A percentile compares a stretch with the other conserved stretches of the same genome.
These are phyloP conservation scores for Lachnellula suecica DNA, from an alignment of 2,329 filamentous ascomycete species.

Conservation along the genomic window DNA sequence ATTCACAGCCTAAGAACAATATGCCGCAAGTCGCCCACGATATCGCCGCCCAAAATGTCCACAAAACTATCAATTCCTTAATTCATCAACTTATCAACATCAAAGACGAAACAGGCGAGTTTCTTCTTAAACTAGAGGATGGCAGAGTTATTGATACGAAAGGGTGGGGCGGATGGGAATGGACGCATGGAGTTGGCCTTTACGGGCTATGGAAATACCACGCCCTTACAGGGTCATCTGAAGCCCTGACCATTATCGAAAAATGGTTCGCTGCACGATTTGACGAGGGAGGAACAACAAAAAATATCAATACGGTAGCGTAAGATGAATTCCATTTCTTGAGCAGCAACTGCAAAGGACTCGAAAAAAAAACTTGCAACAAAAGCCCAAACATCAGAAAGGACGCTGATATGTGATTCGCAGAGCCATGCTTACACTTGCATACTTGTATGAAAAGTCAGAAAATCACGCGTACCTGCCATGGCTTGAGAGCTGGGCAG, in stretches of 20 bases:
- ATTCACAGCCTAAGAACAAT: too few species aligned
- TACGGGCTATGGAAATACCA: constrained; percentile 85
- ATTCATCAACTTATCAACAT: constrained; percentile 63
- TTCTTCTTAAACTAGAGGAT: constrained; percentile 68
- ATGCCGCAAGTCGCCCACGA: constrained; percentile 7
- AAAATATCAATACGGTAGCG: constrained; percentile 86
- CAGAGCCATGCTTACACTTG: constrained; percentile 67
- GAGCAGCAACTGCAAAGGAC: too few species aligned
- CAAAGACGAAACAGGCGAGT: constrained; percentile 71
- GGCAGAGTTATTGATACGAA: constrained; percentile 72
- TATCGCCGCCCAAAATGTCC: constrained; percentile 4
- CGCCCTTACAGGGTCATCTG: constrained; percentile 62
- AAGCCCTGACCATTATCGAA: constrained; percentile 65
- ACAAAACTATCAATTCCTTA: constrained; percentile 8
- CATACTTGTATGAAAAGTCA: constrained; percentile 76
- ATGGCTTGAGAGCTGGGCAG: constrained; percentile 79
- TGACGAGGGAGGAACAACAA: constrained; percentile 57
- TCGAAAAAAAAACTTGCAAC: neutral
- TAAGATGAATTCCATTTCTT: neutral
- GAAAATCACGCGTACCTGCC: constrained; percentile 67
- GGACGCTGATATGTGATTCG: neutral
- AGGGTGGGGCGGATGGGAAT: constrained; percentile 82
- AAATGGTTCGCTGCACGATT: constrained; percentile 71
- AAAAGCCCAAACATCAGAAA: neutral
- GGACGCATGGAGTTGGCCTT: constrained; percentile 77